A percentile compares a stretch with the other conserved stretches of the same genome.
Conservation (phyloP, 768 basidiomycete species). For the Ramaria sp. region DNA sequence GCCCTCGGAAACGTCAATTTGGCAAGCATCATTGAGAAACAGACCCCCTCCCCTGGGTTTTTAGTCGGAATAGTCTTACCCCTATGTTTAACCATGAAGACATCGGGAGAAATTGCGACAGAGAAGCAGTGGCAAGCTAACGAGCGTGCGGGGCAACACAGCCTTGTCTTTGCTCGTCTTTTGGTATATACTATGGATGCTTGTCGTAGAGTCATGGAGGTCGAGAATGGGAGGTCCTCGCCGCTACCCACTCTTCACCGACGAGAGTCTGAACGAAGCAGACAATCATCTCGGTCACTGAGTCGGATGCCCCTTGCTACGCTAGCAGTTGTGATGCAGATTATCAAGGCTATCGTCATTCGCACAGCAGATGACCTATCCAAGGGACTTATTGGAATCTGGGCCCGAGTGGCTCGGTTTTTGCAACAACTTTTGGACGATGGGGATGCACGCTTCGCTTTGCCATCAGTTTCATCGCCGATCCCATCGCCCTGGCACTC, state of each 20-base stretch:
- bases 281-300: not conserved
- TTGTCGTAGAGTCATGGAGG: slow-evolving; percentile 28
- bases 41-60: slow-evolving; percentile 44
- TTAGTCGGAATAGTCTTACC: slow-evolving; percentile 58
- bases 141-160: slow-evolving; percentile 35
- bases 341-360: slow-evolving; percentile 56
- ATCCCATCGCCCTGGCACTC: slow-evolving; percentile 18
- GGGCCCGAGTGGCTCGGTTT: slow-evolving; percentile 49
- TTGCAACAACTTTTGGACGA: slow-evolving; percentile 40
- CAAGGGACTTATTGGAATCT: slow-evolving; percentile 42
- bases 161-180: slow-evolving; percentile 51
- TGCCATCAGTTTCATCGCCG: slow-evolving; percentile 15
- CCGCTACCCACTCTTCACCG: slow-evolving; percentile 32
- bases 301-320: slow-evolving; percentile 19
- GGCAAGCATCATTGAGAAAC: slow-evolving; percentile 45
- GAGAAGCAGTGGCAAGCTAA: slow-evolving; percentile 33
- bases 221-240: slow-evolving; percentile 15
- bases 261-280: slow-evolving; percentile 29
- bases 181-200: slow-evolving; percentile 47
- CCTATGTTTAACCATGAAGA: slow-evolving; percentile 43
- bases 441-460: slow-evolving; percentile 53
- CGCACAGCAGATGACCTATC: slow-evolving; percentile 55
- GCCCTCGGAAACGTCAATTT: slow-evolving; percentile 42
- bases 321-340: slow-evolving; percentile 45
- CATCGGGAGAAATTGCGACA: slow-evolving; percentile 31